These are phyloP conservation scores for Colletotrichum sp. DNA, from an alignment of 2,329 filamentous ascomycete species.

Conservation along the genomic window DNA sequence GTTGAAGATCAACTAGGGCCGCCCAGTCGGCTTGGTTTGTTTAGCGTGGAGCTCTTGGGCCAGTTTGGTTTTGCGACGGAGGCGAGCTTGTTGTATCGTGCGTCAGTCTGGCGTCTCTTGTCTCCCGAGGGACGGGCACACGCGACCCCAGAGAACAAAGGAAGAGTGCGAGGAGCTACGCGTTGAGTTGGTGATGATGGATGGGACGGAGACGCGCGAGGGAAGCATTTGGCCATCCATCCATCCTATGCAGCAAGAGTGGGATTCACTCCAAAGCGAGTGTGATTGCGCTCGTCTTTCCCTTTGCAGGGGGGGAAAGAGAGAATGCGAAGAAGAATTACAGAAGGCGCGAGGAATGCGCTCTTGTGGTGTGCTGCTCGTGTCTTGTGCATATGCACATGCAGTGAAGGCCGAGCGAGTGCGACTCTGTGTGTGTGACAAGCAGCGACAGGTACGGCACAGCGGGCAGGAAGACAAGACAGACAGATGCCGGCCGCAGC, in stretches of 20 bases:
- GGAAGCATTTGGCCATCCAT: background rate
- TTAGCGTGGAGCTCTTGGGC: constrained; percentile 4
- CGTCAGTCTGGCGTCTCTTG: constrained; percentile 12
- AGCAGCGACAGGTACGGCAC: background rate
- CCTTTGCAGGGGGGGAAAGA: background rate
- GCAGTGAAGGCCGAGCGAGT: constrained; percentile 7
- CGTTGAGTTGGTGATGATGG: background rate
- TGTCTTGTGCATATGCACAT: constrained; percentile 13
- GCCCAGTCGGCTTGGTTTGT: background rate
- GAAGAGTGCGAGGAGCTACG: background rate
- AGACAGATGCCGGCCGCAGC: constrained; percentile 6
- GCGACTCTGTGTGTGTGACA: background rate
- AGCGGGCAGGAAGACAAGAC: background rate
- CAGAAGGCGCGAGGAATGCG: constrained; percentile 17
- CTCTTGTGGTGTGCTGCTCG: background rate
- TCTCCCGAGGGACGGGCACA: constrained; percentile 9
- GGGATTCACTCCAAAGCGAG: background rate
- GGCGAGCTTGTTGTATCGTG: constrained; percentile 17
- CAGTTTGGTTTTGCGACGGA: constrained; percentile 3
- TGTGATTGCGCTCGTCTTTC: background rate
- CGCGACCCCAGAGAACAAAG: constrained; percentile 9
- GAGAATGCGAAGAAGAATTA: constrained; percentile 11
- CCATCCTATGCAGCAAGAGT: background rate
- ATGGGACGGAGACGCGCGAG: background rate
- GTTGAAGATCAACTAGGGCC: constrained; percentile 18